Conservation (phyloP, 371 early-diverging fungal species). For the Rhizopus delemar region DNA sequence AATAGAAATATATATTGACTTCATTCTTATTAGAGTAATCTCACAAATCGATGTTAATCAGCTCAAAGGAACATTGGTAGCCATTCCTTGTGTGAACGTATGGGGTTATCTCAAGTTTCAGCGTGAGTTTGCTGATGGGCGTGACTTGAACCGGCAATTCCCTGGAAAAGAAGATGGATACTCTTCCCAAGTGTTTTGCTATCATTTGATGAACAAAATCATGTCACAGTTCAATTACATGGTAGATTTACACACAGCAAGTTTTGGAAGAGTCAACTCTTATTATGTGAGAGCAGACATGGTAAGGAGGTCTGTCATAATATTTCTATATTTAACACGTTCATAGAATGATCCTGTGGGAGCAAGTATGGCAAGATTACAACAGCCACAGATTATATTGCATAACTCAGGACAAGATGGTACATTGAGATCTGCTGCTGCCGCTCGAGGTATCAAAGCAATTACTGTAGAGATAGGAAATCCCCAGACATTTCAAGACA, state of each 20-base stretch:
- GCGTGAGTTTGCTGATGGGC: slow-evolving; percentile 81
- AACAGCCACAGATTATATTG: slow-evolving; percentile 80
- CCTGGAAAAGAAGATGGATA: slow-evolving; percentile 77
- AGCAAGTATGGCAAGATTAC: slow-evolving; percentile 78
- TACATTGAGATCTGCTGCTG: slow-evolving; percentile 84
- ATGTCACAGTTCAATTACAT: slow-evolving; percentile 78
- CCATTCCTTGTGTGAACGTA: slow-evolving; percentile 86
- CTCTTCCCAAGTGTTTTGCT: slow-evolving; percentile 81
- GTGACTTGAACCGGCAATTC: slow-evolving; percentile 85
- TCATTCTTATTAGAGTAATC: slow-evolving; percentile 46
- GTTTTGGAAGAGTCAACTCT: slow-evolving; percentile 82
- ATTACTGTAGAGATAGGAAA: slow-evolving; percentile 89
- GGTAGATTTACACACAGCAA: slow-evolving; percentile 88
- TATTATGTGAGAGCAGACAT: slow-evolving; percentile 87
- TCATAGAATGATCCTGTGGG: slow-evolving; percentile 63
- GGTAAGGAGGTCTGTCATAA: slow-evolving; percentile 22
- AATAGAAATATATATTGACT: neutral
- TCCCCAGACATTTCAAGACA: slow-evolving; percentile 72
- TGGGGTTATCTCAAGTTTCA: slow-evolving; percentile 80
- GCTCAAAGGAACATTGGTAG: slow-evolving; percentile 83
- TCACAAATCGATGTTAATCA: slow-evolving; percentile 71
- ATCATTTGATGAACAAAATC: slow-evolving; percentile 77
- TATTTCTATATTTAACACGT: neutral
- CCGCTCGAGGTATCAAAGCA: slow-evolving; percentile 75
- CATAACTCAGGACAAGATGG: slow-evolving; percentile 48